Base-by-base conservation (phyloP, 805 yeast species). In the Jamesozyma spencerorum region DNA sequence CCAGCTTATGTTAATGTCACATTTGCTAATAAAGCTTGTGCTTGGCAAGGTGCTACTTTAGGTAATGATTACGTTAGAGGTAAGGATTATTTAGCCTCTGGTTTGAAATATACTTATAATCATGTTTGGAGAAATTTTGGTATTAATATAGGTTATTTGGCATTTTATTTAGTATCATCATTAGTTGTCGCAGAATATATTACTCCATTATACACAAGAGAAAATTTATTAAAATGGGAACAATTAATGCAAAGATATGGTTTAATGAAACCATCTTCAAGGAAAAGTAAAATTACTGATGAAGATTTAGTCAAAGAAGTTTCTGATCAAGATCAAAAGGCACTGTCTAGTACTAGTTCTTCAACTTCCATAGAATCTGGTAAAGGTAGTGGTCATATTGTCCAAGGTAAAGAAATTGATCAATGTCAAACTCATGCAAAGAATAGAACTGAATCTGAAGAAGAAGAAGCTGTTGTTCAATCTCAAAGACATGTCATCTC, bases 61-160 rank as follows among this genome's bases (percentile, higher is more conserved):
- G 90, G 92, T 39, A 50, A 57, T 18, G 43, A 50, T 18, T 47
- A 48, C 35, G 82, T 83, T 34, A 53, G 62, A 39, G 94, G 94
- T 45, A 71, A 74, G 42, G 63, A 58, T 38, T 83, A 79, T 52
- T 47, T 84, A 36, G 42, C 44, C 2, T 50, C 52, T 5, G 58
- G 77, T 7, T 80, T 63, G 58, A 51, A 60, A 28, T 85, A 80
- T 64, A 50, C 57, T 19, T 74, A 69, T 51, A 43, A 58, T 19
- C 86, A 85, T 59, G 72, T 73, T 44, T 84, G 94, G 94, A 75
- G 94, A 66, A 81, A 84, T 57, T 68, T 79, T 42, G 94, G 85
- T 51, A 75, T 79, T 48, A 49, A 72, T 40, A 53, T 76, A 49
- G 85, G 69, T 5, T 78, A 68, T 53, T 58, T 67, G 42, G 46